These are phyloP conservation scores for Notholithocarpus densiflorus DNA, from an alignment of 306 rosid genomes.

Conservation along the genomic window DNA sequence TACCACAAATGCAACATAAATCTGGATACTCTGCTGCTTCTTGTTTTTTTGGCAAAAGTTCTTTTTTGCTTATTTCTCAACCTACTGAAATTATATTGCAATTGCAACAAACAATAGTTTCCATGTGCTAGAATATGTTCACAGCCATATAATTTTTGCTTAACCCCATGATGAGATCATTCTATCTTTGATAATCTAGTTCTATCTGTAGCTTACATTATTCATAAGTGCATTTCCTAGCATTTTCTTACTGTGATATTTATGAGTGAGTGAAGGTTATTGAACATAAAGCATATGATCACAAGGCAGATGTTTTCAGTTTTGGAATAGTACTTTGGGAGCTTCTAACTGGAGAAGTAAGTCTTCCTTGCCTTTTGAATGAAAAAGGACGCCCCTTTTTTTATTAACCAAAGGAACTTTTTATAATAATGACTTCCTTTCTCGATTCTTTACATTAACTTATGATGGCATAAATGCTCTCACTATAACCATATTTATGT, in stretches of 20 bases:
- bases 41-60: not conserved
- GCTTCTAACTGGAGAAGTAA: conserved; percentile 94
- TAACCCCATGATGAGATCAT: not conserved
- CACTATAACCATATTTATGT: conserved; percentile 16
- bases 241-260: conserved; percentile 5
- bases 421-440: not conserved
- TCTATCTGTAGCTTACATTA: not conserved
- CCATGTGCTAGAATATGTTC: not conserved
- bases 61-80: not conserved
- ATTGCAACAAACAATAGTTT: not conserved
- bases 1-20: conserved; percentile 8
- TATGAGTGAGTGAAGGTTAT: conserved; percentile 62
- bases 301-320: conserved; percentile 96
- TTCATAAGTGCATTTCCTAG: not conserved
- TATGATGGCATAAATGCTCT: conserved; percentile 1
- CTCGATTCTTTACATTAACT: not conserved
- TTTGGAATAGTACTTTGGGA: conserved; percentile 95
- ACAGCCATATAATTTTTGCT: not conserved
- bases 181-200: not conserved
- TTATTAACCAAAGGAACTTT: not conserved
- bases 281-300: conserved; percentile 97
- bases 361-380: conserved; percentile 20
- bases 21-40: not conserved
- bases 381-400: not conserved
- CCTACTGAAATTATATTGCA: not conserved